These are phyloP conservation scores for Sclerotinia spermophila DNA, from an alignment of 2,329 filamentous ascomycete genomes.

Conservation along the genomic window DNA sequence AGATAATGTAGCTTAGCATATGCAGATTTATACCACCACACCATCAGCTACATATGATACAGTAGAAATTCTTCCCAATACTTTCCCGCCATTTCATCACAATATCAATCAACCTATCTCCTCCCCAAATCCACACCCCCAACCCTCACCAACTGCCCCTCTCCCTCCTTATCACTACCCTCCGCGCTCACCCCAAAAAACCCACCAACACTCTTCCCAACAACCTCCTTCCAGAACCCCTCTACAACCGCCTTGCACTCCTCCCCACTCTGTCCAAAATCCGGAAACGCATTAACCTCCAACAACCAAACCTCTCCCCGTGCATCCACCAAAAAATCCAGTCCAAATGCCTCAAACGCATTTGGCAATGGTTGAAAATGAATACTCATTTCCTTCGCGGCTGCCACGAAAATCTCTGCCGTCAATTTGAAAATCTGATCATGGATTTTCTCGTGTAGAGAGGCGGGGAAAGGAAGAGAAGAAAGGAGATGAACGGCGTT, in stretches of 20 bases:
- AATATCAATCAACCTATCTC: not conserved
- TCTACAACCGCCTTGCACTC: slow-evolving; percentile 68
- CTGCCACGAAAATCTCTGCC: slow-evolving; percentile 79
- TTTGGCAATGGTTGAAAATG: slow-evolving; percentile 90
- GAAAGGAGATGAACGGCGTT: slow-evolving; percentile 74
- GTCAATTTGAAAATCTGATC: slow-evolving; percentile 70
- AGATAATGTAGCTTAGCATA: not conserved
- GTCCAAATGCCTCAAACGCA: slow-evolving; percentile 85
- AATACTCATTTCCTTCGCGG: slow-evolving; percentile 75
- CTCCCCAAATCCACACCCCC: slow-evolving; percentile 37
- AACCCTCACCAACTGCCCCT: slow-evolving; percentile 46
- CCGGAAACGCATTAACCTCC: slow-evolving; percentile 94
- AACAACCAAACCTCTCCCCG: slow-evolving; percentile 64
- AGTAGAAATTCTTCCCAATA: not conserved
- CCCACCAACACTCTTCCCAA: slow-evolving; percentile 60
- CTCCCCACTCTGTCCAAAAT: slow-evolving; percentile 86
- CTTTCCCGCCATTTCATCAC: not conserved
- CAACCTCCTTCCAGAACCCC: slow-evolving; percentile 71
- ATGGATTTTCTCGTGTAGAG: slow-evolving; percentile 57
- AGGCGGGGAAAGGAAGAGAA: slow-evolving; percentile 46
- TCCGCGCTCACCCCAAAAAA: slow-evolving; percentile 56
- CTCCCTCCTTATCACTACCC: slow-evolving; percentile 32
- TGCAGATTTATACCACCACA: not conserved
- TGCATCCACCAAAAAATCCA: slow-evolving; percentile 82
- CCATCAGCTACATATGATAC: not conserved